phyloP scores from a whole-genome alignment of 176 grass and related monocot genomes.

The Rhynchospora breviuscula region DNA sequence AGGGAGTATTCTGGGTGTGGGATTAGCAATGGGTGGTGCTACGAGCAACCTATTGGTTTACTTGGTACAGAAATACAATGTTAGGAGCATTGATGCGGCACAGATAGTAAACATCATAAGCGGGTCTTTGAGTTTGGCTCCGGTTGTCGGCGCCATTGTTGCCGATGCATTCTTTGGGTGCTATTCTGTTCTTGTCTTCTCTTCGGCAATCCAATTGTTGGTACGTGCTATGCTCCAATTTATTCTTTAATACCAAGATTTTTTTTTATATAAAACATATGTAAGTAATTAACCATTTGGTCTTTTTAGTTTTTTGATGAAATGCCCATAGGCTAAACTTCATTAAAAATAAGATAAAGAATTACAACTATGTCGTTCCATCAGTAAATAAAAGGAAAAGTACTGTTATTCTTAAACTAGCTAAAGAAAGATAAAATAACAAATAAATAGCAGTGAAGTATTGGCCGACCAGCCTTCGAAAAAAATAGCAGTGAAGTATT shows the following conservation, averaged over 20 bases:
- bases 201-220: constrained; percentile 34
- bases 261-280: background rate
- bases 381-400: no score
- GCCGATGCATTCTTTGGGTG: constrained; percentile 72
- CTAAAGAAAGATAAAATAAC: no score
- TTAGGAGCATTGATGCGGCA: constrained; percentile 56
- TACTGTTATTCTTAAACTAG: no score
- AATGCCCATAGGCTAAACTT: no score
- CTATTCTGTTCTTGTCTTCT: constrained; percentile 47
- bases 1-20: constrained; percentile 40
- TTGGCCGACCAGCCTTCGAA: no score
- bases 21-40: constrained; percentile 25
- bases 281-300: no score
- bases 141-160: constrained; percentile 52
- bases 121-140: constrained; percentile 50
- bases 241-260: background rate
- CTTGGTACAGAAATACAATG: constrained; percentile 57
- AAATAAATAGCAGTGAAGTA: no score
- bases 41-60: constrained; percentile 52
- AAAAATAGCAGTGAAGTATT: no score
- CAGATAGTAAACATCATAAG: constrained; percentile 57
- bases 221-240: constrained; percentile 1
- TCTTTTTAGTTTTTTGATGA: no score
- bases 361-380: no score
- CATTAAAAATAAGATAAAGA: no score